Evolutionary conservation across 2,329 filamentous ascomycete genomes (phyloP).

Genomic region (Ceratocystis variospora): DNA sequence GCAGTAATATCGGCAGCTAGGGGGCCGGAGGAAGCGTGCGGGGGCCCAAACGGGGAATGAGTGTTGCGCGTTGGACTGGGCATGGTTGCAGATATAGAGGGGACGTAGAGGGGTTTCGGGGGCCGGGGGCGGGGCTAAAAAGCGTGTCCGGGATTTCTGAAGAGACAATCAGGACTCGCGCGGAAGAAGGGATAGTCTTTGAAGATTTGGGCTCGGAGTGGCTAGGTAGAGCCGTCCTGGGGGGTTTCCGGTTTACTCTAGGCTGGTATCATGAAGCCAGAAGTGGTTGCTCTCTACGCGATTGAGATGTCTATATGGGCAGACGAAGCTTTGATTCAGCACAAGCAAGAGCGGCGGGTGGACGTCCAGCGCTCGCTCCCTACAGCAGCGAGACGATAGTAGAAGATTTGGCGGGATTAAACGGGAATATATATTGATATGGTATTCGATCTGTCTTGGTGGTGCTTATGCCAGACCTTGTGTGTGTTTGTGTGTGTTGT

Average conservation of each 20-base stretch:
- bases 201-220: background rate
- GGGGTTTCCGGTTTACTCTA: background rate
- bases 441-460: background rate
- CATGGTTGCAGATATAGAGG: conserved; percentile 3
- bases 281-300: no score
- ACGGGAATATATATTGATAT: background rate
- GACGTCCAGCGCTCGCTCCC: background rate
- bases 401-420: no score
- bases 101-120: background rate
- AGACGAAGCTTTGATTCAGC: background rate
- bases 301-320: no score
- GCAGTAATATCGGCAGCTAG: conserved; percentile 34
- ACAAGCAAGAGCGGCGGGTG: background rate
- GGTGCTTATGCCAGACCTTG: background rate
- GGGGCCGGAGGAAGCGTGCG: background rate
- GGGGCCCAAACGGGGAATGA: background rate
- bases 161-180: background rate
- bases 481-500: background rate
- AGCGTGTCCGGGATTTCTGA: background rate
- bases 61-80: conserved; percentile 9
- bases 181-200: background rate
- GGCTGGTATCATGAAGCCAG: background rate
- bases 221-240: background rate
- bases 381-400: no score
- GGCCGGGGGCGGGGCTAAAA: background rate